Evolutionary conservation across 2,329 filamentous ascomycete genomes (phyloP).

Genomic region (Aspergillus sp.): DNA sequence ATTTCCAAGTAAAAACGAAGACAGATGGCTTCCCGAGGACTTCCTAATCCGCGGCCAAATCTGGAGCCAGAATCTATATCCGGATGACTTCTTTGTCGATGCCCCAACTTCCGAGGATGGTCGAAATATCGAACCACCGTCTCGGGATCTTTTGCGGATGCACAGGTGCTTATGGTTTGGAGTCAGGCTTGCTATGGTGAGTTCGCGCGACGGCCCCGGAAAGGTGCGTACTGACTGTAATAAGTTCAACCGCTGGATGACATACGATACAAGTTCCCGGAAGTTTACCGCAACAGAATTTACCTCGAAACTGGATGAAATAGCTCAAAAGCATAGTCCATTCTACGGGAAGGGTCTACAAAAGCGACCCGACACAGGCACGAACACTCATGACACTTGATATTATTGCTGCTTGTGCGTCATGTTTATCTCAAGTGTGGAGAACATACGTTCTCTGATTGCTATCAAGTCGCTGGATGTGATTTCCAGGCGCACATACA

Average conservation of each 20-base stretch:
- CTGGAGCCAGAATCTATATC: conserved; percentile 53
- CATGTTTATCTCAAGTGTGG: neutral
- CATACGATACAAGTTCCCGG: conserved; percentile 30
- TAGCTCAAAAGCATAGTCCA: conserved; percentile 14
- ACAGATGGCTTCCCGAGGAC: conserved; percentile 58
- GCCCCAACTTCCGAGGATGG: conserved; percentile 56
- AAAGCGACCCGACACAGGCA: neutral
- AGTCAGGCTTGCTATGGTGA: conserved; percentile 43
- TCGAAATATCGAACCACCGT: conserved; percentile 51
- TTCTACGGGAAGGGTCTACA: conserved; percentile 5
- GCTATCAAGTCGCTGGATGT: neutral
- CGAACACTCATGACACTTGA: conserved; percentile 16
- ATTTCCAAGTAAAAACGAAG: conserved; percentile 46
- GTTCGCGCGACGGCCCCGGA: conserved; percentile 16
- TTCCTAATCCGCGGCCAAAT: conserved; percentile 57
- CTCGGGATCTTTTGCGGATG: conserved; percentile 48
- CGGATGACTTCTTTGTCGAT: conserved; percentile 51
- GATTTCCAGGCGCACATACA: neutral
- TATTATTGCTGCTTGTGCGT: neutral
- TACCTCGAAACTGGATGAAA: conserved; percentile 25
- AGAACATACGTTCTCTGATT: neutral
- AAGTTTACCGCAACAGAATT: conserved; percentile 35
- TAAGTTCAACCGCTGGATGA: conserved; percentile 43
- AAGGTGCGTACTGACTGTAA: conserved; percentile 5
- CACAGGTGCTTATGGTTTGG: conserved; percentile 55